A percentile compares a stretch with the other conserved stretches of the same genome.
phyloP scores from a whole-genome alignment of 2,329 filamentous ascomycete species.

The Onygenales sp. region DNA sequence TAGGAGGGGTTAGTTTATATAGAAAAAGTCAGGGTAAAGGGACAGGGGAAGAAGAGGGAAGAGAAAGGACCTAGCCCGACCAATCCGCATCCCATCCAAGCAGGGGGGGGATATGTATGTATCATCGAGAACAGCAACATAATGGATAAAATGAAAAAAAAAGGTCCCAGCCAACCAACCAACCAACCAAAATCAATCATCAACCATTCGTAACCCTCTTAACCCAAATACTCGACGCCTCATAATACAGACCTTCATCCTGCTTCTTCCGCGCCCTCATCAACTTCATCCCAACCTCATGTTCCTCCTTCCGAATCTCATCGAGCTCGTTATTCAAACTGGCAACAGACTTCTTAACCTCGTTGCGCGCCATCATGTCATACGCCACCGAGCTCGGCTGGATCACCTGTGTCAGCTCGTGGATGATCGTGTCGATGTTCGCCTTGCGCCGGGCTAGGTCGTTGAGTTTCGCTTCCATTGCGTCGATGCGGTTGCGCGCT shows the following conservation, averaged over 20 bases:
- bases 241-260: slow-evolving; percentile 44
- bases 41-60: too few relatives aligned
- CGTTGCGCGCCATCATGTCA: slow-evolving; percentile 50
- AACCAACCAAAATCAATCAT: neutral
- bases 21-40: too few relatives aligned
- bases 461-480: slow-evolving; percentile 56
- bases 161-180: neutral
- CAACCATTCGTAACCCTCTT: slow-evolving; percentile 58
- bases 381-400: slow-evolving; percentile 59
- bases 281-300: slow-evolving; percentile 67
- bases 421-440: slow-evolving; percentile 64
- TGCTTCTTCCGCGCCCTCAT: slow-evolving; percentile 65
- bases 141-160: neutral
- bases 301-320: slow-evolving; percentile 65
- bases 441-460: slow-evolving; percentile 56
- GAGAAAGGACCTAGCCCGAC: too few relatives aligned
- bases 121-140: too few relatives aligned
- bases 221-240: slow-evolving; percentile 63
- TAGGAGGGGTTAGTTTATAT: too few relatives aligned
- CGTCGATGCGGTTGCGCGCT: slow-evolving; percentile 55
- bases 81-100: too few relatives aligned
- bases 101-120: too few relatives aligned
- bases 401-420: slow-evolving; percentile 70
- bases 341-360: slow-evolving; percentile 56
- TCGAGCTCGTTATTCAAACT: slow-evolving; percentile 57